Evolutionary conservation across 2,329 filamentous ascomycete genomes (phyloP), one percentile per base, ranked within the genome.

Genomic region (Nigrograna mackinnonii): DNA sequence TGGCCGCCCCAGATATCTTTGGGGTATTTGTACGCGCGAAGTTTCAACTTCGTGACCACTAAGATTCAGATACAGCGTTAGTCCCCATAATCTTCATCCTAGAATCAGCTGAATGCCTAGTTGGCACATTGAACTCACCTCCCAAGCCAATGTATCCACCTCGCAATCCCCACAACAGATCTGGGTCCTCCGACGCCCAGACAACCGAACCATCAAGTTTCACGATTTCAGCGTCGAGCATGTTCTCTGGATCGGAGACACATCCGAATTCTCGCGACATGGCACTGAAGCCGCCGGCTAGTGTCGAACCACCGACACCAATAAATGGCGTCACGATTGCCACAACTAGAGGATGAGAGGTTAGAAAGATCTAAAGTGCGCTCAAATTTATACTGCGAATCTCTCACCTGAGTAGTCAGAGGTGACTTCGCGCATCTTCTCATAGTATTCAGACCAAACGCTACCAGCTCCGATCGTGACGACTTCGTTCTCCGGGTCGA

Each of bases 101-200:
- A n/a, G n/a, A n/a, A n/a, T n/a, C n/a, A n/a, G n/a, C 24, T 28
- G 24, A 11, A 28, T 12, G 24, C 24, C 11, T 28, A 11, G 11
- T 14, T 28, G 24, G 24, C 11, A 14, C 11, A 14, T 11, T 12
- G 11, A 14, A 12, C 24, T 28, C 24, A 28, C 24, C 14, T 11
- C 24, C 31, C 11, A 34, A 34, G 3, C 37, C 35, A 4, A 37
- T 35, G 4, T 39, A 31, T n/a, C 31, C 57, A 9, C 58, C 58
- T 12, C 47, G 38, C 22, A 61, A 43, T 3, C 55, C 58, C 54
- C 56, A 62, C 40, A 58, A 60, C 3, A 62, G 48, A 34, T 62
- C 58, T 4, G 51, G 46, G 13, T 41, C 19, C 3, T n/a, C 20
- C 16, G 14, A 19, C 22, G 33, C 34, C 5, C 18, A 26, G 7